Base-by-base conservation (phyloP, 768 basidiomycete species). In the Hericium erinaceus region DNA sequence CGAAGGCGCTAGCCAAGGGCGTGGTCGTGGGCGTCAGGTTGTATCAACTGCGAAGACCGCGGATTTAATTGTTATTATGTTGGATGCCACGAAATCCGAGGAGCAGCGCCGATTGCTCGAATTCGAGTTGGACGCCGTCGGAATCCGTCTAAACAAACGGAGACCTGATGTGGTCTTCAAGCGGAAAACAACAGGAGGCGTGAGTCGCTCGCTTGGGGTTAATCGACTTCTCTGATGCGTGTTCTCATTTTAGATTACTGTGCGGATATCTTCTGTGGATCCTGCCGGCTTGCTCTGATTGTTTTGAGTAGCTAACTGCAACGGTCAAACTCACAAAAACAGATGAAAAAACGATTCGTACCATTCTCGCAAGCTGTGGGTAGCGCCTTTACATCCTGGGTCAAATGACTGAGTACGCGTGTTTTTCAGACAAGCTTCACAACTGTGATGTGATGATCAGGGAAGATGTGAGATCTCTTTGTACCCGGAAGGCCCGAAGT, bases 381-480 rank as follows among this genome's bases (percentile, higher is more conserved):
- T 52, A n/a, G 9, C 53, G 11, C 41, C 49, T 52, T 24, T 18
- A 44, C 41, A 8, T 24, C 37, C 11, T 28, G 52, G 39, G 33
- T 33, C 40, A 39, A 49, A 37, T 55, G 41, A 20, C 53, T 50
- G 7, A 40, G 24, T 44, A 18, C 22, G 22, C 49, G n/a, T 58
- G 15, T 9, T 65, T 65, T 46, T 4, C 60, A 92, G 89, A 92
- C 69, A 94, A 92, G 70, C 72, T 93, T 28, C 92, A 92, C 67
- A 91, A 95, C 66, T 95, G 93, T 67, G 95, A 99, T 71, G 87
- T 98, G 9, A 95, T 98, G 93, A 92, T 99, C 64, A 80, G 97
- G 67, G 95, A 99, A 77, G 95, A 99, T 72, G 94, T 97, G 64
- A 9, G 59, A 58, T 33, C 33, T 33, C 33, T 33, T 33, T 33